Evolutionary conservation across 2,329 filamentous ascomycete genomes (phyloP), one percentile per base, ranked within the genome.

Genomic region (Aphanocladium album): DNA sequence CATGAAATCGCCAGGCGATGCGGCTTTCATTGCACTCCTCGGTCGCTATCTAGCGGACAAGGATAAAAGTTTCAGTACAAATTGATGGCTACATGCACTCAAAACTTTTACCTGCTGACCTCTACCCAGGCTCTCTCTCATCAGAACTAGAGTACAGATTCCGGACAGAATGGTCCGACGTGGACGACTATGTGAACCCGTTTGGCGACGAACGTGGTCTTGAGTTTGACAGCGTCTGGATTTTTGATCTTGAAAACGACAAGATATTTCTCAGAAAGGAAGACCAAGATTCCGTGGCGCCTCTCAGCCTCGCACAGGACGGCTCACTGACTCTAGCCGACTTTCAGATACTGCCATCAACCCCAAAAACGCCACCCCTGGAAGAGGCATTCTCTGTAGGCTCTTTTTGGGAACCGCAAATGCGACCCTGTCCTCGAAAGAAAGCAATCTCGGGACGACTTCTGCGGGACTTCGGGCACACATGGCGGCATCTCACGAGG

Each of bases 161-260:
- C 37, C n/a, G 50, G 27, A 11, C 63, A 16, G 51, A n/a, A 43
- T 65, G 64, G 64, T 30, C 60, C 2, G 62, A 65, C 21, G 46
- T 62, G 8, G 63, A 63, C 55, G 66, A 67, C 57, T 46, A 64
- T 45, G 63, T 66, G 25, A 63, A 67, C 52, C 65, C 66, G 49
- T 67, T 64, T 58, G 66, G 65, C 12, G 65, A 67, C 62, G 52
- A 41, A 19, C 65, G 64, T 41, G 62, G 63, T 21, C 43, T 9
- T 33, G 19, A 25, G 19, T 62, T 67, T 23, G 21, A 66, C 39
- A 67, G 64, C 51, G 62, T 66, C 37, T 66, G 65, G 64, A 62
- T 58, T 49, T 65, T 64, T 49, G 62, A 68, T 35, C 51, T 67
- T 17, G 49, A 54, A 23, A 62, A 62, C 30, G 62, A 68, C 21